Base-by-base conservation (phyloP, 2,329 filamentous ascomycete species). In the Diatrype stigma region DNA sequence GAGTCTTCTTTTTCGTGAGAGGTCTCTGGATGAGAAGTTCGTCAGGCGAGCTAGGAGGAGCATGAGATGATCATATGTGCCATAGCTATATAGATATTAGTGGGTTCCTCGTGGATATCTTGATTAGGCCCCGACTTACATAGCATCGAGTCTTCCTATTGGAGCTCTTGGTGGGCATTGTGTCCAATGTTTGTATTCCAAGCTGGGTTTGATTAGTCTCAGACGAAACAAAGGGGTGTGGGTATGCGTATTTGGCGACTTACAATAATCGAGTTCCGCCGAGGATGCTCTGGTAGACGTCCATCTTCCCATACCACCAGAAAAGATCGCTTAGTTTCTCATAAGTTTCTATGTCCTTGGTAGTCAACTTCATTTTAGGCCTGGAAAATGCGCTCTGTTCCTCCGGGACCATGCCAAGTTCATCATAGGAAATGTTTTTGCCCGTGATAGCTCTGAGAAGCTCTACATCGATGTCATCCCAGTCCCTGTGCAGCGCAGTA, bases 281-380 rank as follows among this genome's bases (percentile, higher is more conserved):
- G 22, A 97, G 74, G 54, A 96, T 82, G 65, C 89, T 91, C 67
- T 96, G 93, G 60, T 93, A 95, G 8, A 89, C 84, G 67, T 97
- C 94, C 75, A 96, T 94, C 69, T 96, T 96, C 61, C 82, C 86
- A 66, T 92, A 96, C 89, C 91, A 96, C 92, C 93, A 99, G 65
- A 88, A 95, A 5, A 97, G 72, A 69, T 97, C 94, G 56, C 88
- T 84, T 37, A 94, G 77, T 16, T 88, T 86, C 62, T 94, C 88
- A 62, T 89, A 96, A 38, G 81, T 85, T 55, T 90, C 85, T 45
- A 96, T 78, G 54, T 97, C 92, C 54, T 73, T 77, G 34, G 79
- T 73, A 1, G 79, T 80, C 42, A 64, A 60, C 19, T 65, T 62
- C 47, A 70, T 59, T 57, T 67, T 58, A 16, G 59, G 53, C 12